phyloP scores from a whole-genome alignment of 495 filamentous ascomycete genomes.

The Neurospora sp. region DNA sequence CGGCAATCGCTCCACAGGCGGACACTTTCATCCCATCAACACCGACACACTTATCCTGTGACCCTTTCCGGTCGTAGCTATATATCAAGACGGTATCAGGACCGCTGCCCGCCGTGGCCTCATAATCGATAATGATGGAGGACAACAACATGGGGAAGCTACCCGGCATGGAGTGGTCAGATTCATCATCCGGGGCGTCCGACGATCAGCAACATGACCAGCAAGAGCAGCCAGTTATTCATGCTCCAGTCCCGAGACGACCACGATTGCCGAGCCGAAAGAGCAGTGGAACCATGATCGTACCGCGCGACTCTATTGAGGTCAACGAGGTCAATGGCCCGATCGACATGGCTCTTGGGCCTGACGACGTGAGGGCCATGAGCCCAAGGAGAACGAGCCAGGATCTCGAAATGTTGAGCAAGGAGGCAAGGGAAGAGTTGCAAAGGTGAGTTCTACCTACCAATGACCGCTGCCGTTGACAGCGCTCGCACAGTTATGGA shows the following conservation, averaged over 20 bases:
- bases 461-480: slow-evolving; percentile 17
- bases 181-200: slow-evolving; percentile 29
- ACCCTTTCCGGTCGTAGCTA: neutral
- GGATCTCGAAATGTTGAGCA: slow-evolving; percentile 74
- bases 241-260: slow-evolving; percentile 37
- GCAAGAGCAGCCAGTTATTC: slow-evolving; percentile 19
- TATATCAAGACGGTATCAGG: neutral
- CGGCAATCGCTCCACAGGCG: neutral
- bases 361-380: slow-evolving; percentile 87
- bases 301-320: slow-evolving; percentile 59
- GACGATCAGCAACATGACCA: slow-evolving; percentile 16
- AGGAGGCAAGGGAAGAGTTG: slow-evolving; percentile 56
- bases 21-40: neutral
- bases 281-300: slow-evolving; percentile 70
- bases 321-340: slow-evolving; percentile 39
- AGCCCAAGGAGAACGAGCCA: slow-evolving; percentile 84
- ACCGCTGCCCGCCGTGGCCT: neutral
- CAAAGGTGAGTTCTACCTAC: slow-evolving; percentile 47
- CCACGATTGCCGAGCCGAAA: slow-evolving; percentile 51
- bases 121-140: slow-evolving; percentile 13
- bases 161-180: slow-evolving; percentile 21
- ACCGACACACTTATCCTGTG: neutral
- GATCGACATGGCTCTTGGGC: slow-evolving; percentile 54
- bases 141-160: slow-evolving; percentile 8
- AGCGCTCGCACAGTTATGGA: neutral